A percentile compares a stretch with the other conserved stretches of the same genome.
Evolutionary conservation across 2,329 filamentous ascomycete genomes (phyloP).

Genomic region (Claviceps quebecensis): DNA sequence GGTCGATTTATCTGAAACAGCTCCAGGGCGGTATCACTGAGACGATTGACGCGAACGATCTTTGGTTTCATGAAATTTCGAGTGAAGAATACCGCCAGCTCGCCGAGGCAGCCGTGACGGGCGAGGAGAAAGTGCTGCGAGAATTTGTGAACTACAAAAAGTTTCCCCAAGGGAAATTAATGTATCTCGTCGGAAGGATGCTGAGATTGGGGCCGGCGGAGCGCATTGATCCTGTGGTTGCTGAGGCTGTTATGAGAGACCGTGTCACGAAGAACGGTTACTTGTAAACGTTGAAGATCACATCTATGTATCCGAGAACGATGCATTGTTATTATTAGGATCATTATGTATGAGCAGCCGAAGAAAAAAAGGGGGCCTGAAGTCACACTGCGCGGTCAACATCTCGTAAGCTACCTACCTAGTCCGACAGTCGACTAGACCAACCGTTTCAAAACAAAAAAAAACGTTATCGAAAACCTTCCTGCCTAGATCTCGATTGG

Average conservation of each 20-base stretch:
- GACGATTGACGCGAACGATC: slow-evolving; percentile 29
- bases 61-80: slow-evolving; percentile 42
- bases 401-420: too few species aligned
- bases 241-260: slow-evolving; percentile 31
- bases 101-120: slow-evolving; percentile 28
- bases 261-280: slow-evolving; percentile 12
- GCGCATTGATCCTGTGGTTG: slow-evolving; percentile 38
- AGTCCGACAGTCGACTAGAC: background rate
- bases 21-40: slow-evolving; percentile 28
- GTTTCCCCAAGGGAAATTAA: slow-evolving; percentile 44
- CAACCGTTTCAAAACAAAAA: background rate
- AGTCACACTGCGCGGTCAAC: too few species aligned
- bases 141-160: slow-evolving; percentile 30
- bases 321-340: too few species aligned
- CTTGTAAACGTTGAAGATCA: too few species aligned
- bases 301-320: too few species aligned
- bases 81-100: slow-evolving; percentile 33
- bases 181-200: slow-evolving; percentile 47
- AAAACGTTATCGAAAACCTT: background rate
- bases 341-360: too few species aligned
- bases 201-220: slow-evolving; percentile 39
- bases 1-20: slow-evolving; percentile 35
- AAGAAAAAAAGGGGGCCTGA: too few species aligned
- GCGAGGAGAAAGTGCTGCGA: slow-evolving; percentile 31
- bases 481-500: background rate